Conservation (phyloP, 192 early-diverging fungal species). For the Borealophlyctis nickersoniae region DNA sequence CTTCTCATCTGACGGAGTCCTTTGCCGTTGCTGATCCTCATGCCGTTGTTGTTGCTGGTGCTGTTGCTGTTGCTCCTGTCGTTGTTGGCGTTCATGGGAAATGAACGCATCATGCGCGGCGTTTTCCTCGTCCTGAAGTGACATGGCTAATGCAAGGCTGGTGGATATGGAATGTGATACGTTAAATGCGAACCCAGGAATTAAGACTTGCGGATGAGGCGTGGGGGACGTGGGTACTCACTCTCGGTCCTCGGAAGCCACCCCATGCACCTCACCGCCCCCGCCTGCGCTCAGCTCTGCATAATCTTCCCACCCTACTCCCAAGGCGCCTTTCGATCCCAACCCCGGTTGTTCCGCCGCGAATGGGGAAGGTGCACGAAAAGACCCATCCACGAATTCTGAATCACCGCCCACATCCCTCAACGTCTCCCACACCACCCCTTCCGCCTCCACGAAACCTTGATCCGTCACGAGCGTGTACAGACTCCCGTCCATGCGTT, state of each 20-base stretch:
- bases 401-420: constrained; percentile 35
- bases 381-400: constrained; percentile 32
- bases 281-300: not conserved
- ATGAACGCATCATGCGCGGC: constrained; percentile 12
- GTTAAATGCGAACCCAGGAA: not conserved
- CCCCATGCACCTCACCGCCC: not conserved
- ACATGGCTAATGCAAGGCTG: constrained; percentile 36
- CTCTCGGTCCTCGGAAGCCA: not conserved
- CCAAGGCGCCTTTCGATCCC: not conserved
- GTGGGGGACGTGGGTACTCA: not conserved
- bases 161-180: constrained; percentile 1
- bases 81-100: too few relatives aligned
- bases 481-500: constrained; percentile 25
- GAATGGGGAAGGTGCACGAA: not conserved
- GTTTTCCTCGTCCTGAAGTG: constrained; percentile 40
- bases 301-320: not conserved
- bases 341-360: not conserved
- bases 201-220: constrained; percentile 1
- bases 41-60: too few relatives aligned
- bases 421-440: constrained; percentile 45
- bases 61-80: too few relatives aligned
- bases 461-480: constrained; percentile 51
- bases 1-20: too few relatives aligned
- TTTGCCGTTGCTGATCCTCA: too few relatives aligned
- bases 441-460: constrained; percentile 32